Evolutionary conservation across 192 early-diverging fungal species (phyloP).

Genomic region (Entophlyctis helioformis): DNA sequence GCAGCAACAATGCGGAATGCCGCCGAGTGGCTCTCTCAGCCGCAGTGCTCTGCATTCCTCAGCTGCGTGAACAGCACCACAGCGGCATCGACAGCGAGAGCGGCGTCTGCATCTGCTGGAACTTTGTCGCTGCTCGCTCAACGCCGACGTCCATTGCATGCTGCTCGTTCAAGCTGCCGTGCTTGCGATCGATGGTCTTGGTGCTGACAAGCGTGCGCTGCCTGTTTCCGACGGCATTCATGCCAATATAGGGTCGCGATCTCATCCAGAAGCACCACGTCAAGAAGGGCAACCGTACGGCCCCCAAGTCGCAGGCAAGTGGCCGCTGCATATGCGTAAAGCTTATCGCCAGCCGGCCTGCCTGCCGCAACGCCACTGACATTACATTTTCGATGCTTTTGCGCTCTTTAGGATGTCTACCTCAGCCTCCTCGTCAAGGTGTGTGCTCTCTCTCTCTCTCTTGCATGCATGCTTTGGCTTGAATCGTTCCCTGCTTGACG

Average conservation of each 20-base stretch:
- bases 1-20: no score
- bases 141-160: no score
- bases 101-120: no score
- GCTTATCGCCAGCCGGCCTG: neutral
- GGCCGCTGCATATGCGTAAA: neutral
- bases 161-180: no score
- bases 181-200: no score
- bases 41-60: no score
- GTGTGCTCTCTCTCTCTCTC: constrained; percentile 6
- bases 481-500: neutral
- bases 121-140: no score
- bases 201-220: no score
- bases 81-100: no score
- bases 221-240: no score
- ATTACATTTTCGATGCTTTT: constrained; percentile 2
- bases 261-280: constrained; percentile 93
- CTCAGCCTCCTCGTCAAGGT: constrained; percentile 96
- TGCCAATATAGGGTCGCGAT: constrained; percentile 94
- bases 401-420: constrained; percentile 69
- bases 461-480: neutral
- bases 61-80: no score
- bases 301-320: constrained; percentile 68
- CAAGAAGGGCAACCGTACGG: constrained; percentile 81
- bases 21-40: no score
- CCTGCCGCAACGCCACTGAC: neutral